A percentile compares a stretch with the other conserved stretches of the same genome.
Conservation (phyloP, 257 asterid species). For the Plantago ovata region DNA sequence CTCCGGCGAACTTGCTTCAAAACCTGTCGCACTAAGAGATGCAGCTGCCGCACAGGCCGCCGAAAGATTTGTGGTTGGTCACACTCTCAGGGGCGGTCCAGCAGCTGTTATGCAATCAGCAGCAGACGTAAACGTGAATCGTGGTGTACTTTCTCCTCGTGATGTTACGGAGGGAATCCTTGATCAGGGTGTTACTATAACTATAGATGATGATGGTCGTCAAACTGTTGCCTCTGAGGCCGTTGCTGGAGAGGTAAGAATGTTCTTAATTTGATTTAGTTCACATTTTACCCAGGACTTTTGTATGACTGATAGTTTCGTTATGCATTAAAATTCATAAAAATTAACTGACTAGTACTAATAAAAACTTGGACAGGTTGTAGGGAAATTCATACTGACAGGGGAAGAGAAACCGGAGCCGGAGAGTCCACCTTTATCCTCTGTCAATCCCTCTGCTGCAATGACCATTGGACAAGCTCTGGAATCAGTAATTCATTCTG, state of each 20-base stretch:
- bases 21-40: slow-evolving; percentile 41
- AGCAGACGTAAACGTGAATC: slow-evolving; percentile 29
- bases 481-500: slow-evolving; percentile 32
- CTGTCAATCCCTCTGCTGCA: neutral
- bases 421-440: slow-evolving; percentile 12
- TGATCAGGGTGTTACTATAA: slow-evolving; percentile 26
- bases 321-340: too few species aligned
- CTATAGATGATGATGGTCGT: slow-evolving; percentile 30
- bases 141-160: slow-evolving; percentile 27
- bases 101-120: slow-evolving; percentile 50
- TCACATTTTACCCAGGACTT: too few species aligned
- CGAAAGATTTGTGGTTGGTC: slow-evolving; percentile 34
- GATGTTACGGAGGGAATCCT: slow-evolving; percentile 22
- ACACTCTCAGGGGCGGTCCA: slow-evolving; percentile 33
- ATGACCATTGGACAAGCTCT: slow-evolving; percentile 44
- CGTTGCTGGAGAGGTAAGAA: slow-evolving; percentile 36
- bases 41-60: slow-evolving; percentile 49
- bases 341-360: too few species aligned
- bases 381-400: slow-evolving; percentile 26
- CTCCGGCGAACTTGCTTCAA: slow-evolving; percentile 38
- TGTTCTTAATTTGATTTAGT: neutral
- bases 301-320: too few species aligned
- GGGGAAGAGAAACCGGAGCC: neutral
- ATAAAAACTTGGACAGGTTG: slow-evolving; percentile 22
- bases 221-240: slow-evolving; percentile 35